A percentile compares a stretch with the other conserved stretches of the same genome.
Conservation (phyloP, 1,284 basidiomycete genomes). For the Leccinum angustisporum region DNA sequence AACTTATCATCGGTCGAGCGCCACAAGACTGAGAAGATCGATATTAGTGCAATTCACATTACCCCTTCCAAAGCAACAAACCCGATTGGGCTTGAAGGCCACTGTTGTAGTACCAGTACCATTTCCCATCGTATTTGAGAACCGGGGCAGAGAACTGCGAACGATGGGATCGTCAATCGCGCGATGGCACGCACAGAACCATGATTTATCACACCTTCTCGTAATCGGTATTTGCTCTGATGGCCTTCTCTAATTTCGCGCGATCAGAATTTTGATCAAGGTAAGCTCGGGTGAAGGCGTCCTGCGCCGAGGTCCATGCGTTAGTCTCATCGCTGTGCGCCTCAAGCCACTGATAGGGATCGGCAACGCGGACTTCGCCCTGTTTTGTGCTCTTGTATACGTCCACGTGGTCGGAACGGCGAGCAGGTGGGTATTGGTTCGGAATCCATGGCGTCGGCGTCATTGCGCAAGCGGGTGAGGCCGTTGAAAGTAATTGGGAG, state of each 20-base stretch:
- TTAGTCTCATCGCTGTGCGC: constrained; percentile 60
- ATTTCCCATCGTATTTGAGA: constrained; percentile 62
- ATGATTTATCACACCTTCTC: constrained; percentile 51
- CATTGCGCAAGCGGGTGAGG: constrained; percentile 21
- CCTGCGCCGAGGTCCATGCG: constrained; percentile 64
- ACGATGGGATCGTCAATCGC: constrained; percentile 4
- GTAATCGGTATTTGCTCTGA: constrained; percentile 67
- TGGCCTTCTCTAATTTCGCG: constrained; percentile 55
- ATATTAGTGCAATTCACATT: background rate
- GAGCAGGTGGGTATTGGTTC: constrained; percentile 59
- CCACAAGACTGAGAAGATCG: constrained; percentile 52
- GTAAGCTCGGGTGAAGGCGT: constrained; percentile 56
- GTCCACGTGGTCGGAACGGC: constrained; percentile 66
- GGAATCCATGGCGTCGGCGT: constrained; percentile 40
- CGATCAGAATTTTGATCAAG: constrained; percentile 62
- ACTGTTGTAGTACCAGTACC: constrained; percentile 79
- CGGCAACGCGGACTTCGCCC: constrained; percentile 60
- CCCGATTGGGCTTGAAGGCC: constrained; percentile 68
- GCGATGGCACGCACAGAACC: background rate
- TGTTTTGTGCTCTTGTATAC: constrained; percentile 62
- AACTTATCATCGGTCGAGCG: constrained; percentile 57
- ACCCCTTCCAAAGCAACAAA: constrained; percentile 29
- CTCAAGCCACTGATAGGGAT: constrained; percentile 79
- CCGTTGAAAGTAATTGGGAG: constrained; percentile 24
- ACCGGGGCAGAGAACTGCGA: constrained; percentile 60